Evolutionary conservation across 371 early-diverging fungal genomes (phyloP).

Genomic region (Mortierella sp.): DNA sequence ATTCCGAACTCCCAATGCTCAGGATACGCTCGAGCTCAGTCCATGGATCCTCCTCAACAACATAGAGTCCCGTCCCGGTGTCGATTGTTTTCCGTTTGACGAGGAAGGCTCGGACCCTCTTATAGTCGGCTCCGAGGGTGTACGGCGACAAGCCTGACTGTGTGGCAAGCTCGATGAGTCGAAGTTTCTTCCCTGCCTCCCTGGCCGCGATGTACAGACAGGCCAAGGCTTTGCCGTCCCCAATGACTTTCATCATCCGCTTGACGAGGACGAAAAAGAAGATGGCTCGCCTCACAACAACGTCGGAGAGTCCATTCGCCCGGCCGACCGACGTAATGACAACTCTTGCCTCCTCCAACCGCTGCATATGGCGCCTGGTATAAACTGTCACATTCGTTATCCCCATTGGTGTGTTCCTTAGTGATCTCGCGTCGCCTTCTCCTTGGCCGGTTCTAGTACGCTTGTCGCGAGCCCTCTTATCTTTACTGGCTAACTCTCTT

Average conservation of each 20-base stretch:
- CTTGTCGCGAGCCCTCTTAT: not conserved
- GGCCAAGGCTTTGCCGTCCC: conserved; percentile 16
- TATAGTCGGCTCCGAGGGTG: conserved; percentile 29
- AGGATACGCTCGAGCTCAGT: conserved; percentile 30
- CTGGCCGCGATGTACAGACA: conserved; percentile 42
- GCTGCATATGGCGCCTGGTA: not conserved
- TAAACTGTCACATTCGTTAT: not conserved
- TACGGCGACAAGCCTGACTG: conserved; percentile 9
- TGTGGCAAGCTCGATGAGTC: conserved; percentile 28
- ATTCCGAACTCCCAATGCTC: conserved; percentile 20
- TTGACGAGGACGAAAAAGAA: conserved; percentile 4
- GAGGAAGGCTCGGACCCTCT: conserved; percentile 14
- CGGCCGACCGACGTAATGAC: not conserved
- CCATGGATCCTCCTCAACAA: conserved; percentile 36
- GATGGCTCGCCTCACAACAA: conserved; percentile 1
- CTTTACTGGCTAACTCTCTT: not conserved
- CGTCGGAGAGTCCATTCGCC: not conserved
- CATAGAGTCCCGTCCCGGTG: not conserved
- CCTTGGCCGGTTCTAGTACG: not conserved
- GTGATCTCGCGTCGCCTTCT: not conserved
- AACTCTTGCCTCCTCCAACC: not conserved
- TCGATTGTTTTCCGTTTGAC: conserved; percentile 7
- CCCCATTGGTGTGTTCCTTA: not conserved
- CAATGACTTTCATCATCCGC: not conserved
- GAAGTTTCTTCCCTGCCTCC: conserved; percentile 23